Evolutionary conservation across 2,329 filamentous ascomycete species (phyloP).

Genomic region (Harringtonia aguacate): DNA sequence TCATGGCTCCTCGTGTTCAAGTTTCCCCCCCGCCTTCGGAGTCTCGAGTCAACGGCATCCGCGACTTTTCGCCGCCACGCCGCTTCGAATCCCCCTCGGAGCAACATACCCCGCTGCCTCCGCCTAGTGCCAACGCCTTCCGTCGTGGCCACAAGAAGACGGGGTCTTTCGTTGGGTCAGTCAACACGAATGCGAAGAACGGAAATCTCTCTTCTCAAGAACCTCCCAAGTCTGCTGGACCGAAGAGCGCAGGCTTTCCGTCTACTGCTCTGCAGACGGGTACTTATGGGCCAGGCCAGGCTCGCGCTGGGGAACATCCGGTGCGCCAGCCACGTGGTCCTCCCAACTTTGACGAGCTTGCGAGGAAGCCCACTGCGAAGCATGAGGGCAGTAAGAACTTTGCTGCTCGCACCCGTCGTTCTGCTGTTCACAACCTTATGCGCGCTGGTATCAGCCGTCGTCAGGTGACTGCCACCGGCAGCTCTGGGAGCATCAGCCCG

Average conservation of each 20-base stretch:
- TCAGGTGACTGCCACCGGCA: constrained; percentile 60
- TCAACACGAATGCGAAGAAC: constrained; percentile 39
- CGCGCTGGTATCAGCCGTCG: constrained; percentile 82
- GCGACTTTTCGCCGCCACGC: constrained; percentile 57
- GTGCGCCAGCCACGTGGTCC: constrained; percentile 87
- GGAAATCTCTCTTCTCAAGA: constrained; percentile 27
- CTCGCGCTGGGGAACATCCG: constrained; percentile 87
- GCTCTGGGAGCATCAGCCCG: constrained; percentile 74
- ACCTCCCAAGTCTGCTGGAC: constrained; percentile 50
- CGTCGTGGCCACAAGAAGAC: constrained; percentile 90
- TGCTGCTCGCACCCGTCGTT: constrained; percentile 80
- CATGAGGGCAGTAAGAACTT: constrained; percentile 98
- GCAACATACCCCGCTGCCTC: constrained; percentile 57
- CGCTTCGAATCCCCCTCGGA: constrained; percentile 60
- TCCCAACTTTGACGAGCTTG: constrained; percentile 82
- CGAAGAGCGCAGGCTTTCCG: constrained; percentile 73
- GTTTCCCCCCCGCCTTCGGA: constrained; percentile 68
- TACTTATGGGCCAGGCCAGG: constrained; percentile 86
- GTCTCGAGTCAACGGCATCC: constrained; percentile 37
- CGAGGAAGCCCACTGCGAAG: constrained; percentile 80
- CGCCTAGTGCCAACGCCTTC: constrained; percentile 83
- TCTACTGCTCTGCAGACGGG: constrained; percentile 64
- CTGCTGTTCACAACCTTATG: constrained; percentile 83
- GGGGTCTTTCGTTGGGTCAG: constrained; percentile 48
- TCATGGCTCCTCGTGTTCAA: constrained; percentile 61